A percentile compares a stretch with the other conserved stretches of the same genome.
These are phyloP conservation scores for Extremus antarcticus DNA, from an alignment of 495 filamentous ascomycete species.

Conservation along the genomic window DNA sequence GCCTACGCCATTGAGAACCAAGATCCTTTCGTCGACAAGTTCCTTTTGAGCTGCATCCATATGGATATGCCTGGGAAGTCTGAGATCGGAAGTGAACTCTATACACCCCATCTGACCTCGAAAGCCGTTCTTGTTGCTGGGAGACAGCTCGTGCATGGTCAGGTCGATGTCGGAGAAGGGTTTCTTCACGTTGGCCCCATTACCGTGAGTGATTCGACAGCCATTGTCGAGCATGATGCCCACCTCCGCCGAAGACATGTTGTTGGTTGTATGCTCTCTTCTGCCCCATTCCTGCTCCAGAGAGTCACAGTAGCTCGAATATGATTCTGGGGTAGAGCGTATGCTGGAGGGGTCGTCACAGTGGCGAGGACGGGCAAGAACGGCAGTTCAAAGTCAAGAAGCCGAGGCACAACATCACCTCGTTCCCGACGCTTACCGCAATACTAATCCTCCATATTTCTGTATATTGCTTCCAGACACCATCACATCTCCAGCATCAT, in stretches of 20 bases:
- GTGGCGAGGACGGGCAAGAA: not conserved
- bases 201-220: conserved; percentile 6
- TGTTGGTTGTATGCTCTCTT: no score
- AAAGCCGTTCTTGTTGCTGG: conserved; percentile 4
- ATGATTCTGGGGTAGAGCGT: no score
- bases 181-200: conserved; percentile 8
- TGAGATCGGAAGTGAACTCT: conserved; percentile 2
- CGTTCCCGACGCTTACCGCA: not conserved
- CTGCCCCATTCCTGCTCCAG: no score
- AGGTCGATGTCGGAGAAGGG: conserved; percentile 4
- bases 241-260: not conserved
- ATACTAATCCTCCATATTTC: not conserved
- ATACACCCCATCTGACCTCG: conserved; percentile 5
- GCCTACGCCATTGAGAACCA: conserved; percentile 6
- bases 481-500: not conserved
- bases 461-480: not conserved
- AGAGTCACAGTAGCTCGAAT: no score
- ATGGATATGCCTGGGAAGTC: conserved; percentile 8
- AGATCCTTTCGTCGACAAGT: conserved; percentile 5
- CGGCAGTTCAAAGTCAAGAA: not conserved
- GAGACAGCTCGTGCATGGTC: conserved; percentile 8
- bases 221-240: conserved; percentile 2
- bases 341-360: no score
- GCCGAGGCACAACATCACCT: not conserved
- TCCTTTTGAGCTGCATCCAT: conserved; percentile 3